Evolutionary conservation across 2,329 filamentous ascomycete species (phyloP).

Genomic region (Truncatella angustata): DNA sequence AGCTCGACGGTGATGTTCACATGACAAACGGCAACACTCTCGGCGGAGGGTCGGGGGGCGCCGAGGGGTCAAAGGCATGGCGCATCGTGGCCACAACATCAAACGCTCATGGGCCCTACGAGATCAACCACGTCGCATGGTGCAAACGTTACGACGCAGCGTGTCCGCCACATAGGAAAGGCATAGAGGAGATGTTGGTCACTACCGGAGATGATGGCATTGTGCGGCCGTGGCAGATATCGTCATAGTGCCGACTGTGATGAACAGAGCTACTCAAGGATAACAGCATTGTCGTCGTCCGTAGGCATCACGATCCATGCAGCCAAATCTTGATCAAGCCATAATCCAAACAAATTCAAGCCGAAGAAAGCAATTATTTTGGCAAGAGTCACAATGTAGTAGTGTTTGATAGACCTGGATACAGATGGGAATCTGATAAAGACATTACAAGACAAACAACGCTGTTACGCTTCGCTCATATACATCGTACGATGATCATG

Average conservation of each 20-base stretch:
- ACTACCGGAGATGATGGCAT: slow-evolving; percentile 91
- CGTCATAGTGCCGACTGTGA: slow-evolving; percentile 1
- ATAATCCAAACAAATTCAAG: no score
- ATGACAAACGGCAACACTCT: slow-evolving; percentile 24
- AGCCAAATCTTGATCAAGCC: no score
- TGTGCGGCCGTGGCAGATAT: slow-evolving; percentile 78
- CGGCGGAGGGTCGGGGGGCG: slow-evolving; percentile 25
- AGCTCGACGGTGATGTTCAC: slow-evolving; percentile 28
- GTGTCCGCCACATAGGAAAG: slow-evolving; percentile 42
- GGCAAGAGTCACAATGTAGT: no score
- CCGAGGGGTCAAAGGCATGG: slow-evolving; percentile 52
- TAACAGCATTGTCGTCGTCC: no score
- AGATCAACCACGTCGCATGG: slow-evolving; percentile 92
- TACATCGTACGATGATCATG: background rate
- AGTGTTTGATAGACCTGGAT: no score
- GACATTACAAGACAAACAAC: slow-evolving; percentile 9
- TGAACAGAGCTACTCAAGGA: background rate
- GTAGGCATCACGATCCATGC: no score
- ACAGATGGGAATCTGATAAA: no score
- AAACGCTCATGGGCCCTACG: slow-evolving; percentile 85
- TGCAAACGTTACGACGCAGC: slow-evolving; percentile 72
- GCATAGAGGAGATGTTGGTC: slow-evolving; percentile 78
- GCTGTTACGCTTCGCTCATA: background rate
- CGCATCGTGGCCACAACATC: slow-evolving; percentile 64
- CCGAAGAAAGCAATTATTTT: no score